Evolutionary conservation across 768 basidiomycete species (phyloP).

Genomic region (Cystofilobasidium ferigula): DNA sequence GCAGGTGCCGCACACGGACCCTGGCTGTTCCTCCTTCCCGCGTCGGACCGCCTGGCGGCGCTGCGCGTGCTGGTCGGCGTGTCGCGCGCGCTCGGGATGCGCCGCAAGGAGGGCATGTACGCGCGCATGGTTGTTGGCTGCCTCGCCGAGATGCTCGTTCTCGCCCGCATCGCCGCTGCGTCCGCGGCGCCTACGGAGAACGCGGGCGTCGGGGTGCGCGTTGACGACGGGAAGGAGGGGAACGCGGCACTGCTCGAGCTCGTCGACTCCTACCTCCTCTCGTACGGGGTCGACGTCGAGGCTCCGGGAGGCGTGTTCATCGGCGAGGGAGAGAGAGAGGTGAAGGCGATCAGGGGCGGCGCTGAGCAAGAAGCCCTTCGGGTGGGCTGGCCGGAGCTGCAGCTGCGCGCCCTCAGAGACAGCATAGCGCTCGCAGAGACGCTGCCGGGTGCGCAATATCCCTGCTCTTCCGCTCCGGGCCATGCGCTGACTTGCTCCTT

Average conservation of each 20-base stretch:
- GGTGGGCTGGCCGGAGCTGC: slow-evolving; percentile 90
- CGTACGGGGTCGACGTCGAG: slow-evolving; percentile 68
- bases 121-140: slow-evolving; percentile 76
- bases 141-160: slow-evolving; percentile 73
- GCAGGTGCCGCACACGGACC: slow-evolving; percentile 73
- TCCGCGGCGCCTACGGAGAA: slow-evolving; percentile 45
- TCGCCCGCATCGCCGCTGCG: slow-evolving; percentile 49
- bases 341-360: slow-evolving; percentile 8
- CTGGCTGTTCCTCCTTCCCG: slow-evolving; percentile 69
- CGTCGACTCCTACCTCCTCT: slow-evolving; percentile 59
- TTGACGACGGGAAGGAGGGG: slow-evolving; percentile 60
- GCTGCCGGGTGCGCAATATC: slow-evolving; percentile 57
- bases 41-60: slow-evolving; percentile 60
- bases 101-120: slow-evolving; percentile 75
- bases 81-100: slow-evolving; percentile 70
- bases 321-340: slow-evolving; percentile 7
- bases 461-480: background rate
- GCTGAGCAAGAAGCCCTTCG: slow-evolving; percentile 38
- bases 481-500: slow-evolving; percentile 1
- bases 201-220: slow-evolving; percentile 57
- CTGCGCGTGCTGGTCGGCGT: slow-evolving; percentile 61
- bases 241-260: slow-evolving; percentile 61
- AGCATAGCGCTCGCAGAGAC: slow-evolving; percentile 83
- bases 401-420: slow-evolving; percentile 85
- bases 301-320: slow-evolving; percentile 13